Evolutionary conservation across 768 basidiomycete species (phyloP).

Genomic region (Pleurotus salmoneostramineus): DNA sequence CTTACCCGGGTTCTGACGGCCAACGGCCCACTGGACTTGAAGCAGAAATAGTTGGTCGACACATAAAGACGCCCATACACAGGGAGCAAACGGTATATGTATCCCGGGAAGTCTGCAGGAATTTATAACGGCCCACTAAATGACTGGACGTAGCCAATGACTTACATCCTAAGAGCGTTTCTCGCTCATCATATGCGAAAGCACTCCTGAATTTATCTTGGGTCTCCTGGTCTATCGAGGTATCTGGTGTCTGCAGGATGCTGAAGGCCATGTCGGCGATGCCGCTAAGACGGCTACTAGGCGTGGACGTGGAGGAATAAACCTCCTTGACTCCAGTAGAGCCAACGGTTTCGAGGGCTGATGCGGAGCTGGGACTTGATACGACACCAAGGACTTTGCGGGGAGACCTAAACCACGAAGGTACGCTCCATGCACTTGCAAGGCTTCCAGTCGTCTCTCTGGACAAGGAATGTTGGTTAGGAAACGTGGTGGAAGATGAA

Average conservation of each 20-base stretch:
- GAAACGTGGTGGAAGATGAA: constrained; percentile 41
- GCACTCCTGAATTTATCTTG: constrained; percentile 72
- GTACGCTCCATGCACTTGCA: constrained; percentile 56
- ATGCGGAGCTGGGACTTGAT: constrained; percentile 17
- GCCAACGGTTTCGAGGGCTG: constrained; percentile 21
- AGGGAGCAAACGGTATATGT: constrained; percentile 86
- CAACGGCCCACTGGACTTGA: constrained; percentile 83
- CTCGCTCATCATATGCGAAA: constrained; percentile 89
- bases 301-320: constrained; percentile 41
- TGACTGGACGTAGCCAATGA: constrained; percentile 14
- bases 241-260: constrained; percentile 72
- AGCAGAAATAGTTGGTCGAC: constrained; percentile 92
- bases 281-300: constrained; percentile 32
- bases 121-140: constrained; percentile 6
- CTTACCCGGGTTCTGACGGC: constrained; percentile 79
- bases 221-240: constrained; percentile 55
- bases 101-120: constrained; percentile 82
- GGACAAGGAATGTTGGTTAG: constrained; percentile 44
- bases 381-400: constrained; percentile 26
- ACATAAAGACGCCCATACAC: constrained; percentile 85
- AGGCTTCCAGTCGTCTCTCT: constrained; percentile 31
- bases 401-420: constrained; percentile 62
- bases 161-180: constrained; percentile 85
- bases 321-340: constrained; percentile 52
- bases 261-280: constrained; percentile 71